Evolutionary conservation across 139 green algal species (phyloP), one percentile per base, ranked within the genome.

Genomic region (Haematococcus lacustris): DNA sequence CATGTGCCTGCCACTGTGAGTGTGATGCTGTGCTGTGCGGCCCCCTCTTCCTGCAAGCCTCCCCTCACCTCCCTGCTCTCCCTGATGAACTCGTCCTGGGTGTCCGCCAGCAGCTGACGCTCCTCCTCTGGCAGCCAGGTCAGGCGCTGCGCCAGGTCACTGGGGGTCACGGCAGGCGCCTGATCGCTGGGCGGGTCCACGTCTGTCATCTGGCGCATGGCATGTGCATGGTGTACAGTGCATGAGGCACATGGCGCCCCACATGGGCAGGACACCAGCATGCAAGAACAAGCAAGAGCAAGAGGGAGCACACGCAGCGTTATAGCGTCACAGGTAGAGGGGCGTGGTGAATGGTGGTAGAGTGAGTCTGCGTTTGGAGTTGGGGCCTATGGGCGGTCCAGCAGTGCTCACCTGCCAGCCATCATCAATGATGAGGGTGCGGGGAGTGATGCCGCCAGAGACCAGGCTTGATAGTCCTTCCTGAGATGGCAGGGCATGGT

Each of bases 381-480:
- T n/a, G n/a, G n/a, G n/a, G n/a, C n/a, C n/a, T n/a, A n/a, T n/a
- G n/a, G n/a, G n/a, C n/a, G n/a, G 61, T 40, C 32, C 30, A 5
- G 32, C 32, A 33, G 32, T 7, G n/a, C 82, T 51, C 70, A 86
- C 79, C 80, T 91, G 87, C 87, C 87, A 91, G 34, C 87, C 87
- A 65, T 91, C 87, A 43, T 96, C 91, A 33, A 96, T 96, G 77
- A 97, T 93, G 30, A 96, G 88, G 53, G 88, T 79, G 65, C 83
- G 84, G 0, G 91, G 89, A 1, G 61, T 79, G 23, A 88, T 69
- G 60, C 86, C 85, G 1, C 86, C 89, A 0, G 75, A 71, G 21
- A 39, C 51, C 65, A 97, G 66, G 62, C 73, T 85, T 23, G 32
- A 33, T 35, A 98, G 75, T 0, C 94, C 94, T 43, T 93, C 70